Evolutionary conservation across 2,329 filamentous ascomycete species (phyloP).

Genomic region (Fusarium nygamai): DNA sequence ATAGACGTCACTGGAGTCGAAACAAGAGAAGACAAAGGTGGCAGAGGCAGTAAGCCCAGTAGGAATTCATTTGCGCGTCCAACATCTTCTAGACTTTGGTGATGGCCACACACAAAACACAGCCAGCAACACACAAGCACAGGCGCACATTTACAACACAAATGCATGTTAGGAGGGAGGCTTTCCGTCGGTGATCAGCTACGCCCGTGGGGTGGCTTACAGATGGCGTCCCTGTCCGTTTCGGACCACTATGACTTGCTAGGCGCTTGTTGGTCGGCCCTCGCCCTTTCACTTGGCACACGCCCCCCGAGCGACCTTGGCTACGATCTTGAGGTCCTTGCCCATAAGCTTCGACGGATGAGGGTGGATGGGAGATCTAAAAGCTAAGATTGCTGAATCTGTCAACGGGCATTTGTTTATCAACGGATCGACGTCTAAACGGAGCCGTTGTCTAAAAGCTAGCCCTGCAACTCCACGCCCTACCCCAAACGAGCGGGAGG

Average conservation of each 20-base stretch:
- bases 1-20: conserved; percentile 17
- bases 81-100: conserved; percentile 19
- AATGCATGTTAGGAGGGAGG: conserved; percentile 32
- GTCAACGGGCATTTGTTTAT: conserved; percentile 36
- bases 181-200: conserved; percentile 22
- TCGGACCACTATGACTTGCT: conserved; percentile 31
- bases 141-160: conserved; percentile 37
- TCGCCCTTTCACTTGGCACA: conserved; percentile 25
- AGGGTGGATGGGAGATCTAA: conserved; percentile 24
- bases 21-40: conserved; percentile 20
- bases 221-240: conserved; percentile 27
- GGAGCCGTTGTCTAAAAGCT: conserved; percentile 34
- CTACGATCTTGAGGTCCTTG: conserved; percentile 30
- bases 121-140: conserved; percentile 31
- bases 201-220: conserved; percentile 32
- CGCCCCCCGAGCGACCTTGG: conserved; percentile 25
- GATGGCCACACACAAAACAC: conserved; percentile 28
- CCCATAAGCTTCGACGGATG: conserved; percentile 32
- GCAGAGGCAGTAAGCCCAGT: conserved; percentile 5
- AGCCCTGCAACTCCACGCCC: conserved; percentile 30
- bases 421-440: conserved; percentile 34
- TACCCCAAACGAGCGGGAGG: conserved; percentile 37
- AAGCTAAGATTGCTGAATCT: conserved; percentile 34
- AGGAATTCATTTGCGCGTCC: conserved; percentile 31
- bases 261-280: conserved; percentile 15